Evolutionary conservation across 2,329 filamentous ascomycete genomes (phyloP).

Genomic region (Sclerotinia borealis): DNA sequence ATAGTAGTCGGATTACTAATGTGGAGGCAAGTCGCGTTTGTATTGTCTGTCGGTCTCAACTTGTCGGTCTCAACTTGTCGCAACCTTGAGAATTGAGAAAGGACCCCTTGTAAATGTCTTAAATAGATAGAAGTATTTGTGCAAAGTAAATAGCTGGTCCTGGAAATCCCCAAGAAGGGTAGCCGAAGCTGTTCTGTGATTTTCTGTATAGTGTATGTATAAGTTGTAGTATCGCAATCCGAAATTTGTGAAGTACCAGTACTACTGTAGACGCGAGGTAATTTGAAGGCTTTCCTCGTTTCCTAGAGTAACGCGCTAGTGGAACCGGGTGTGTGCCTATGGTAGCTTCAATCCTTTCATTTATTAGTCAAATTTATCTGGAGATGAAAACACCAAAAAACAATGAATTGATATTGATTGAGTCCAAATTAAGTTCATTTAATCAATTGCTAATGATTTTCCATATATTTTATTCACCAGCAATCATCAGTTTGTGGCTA

Average conservation of each 20-base stretch:
- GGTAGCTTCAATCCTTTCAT: background rate
- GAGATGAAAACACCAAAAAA: background rate
- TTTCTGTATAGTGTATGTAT: background rate
- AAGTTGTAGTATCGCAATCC: background rate
- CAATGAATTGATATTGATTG: background rate
- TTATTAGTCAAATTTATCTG: background rate
- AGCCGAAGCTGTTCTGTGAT: background rate
- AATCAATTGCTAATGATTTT: background rate
- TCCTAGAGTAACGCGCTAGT: slow-evolving; percentile 3
- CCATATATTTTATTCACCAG: background rate
- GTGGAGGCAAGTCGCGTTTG: background rate
- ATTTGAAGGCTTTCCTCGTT: background rate
- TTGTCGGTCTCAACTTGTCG: background rate
- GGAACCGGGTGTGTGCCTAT: background rate
- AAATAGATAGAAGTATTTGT: background rate
- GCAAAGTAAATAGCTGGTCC: background rate
- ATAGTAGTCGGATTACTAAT: background rate
- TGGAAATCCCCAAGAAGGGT: too few species aligned
- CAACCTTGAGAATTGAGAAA: background rate
- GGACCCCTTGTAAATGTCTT: background rate
- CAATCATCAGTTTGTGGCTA: background rate
- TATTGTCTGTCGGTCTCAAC: background rate
- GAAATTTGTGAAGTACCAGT: background rate
- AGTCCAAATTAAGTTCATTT: background rate
- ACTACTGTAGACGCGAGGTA: slow-evolving; percentile 6